A percentile compares a stretch with the other conserved stretches of the same genome.
phyloP scores from a whole-genome alignment of 306 rosid species.

The Cicer bijugum region DNA sequence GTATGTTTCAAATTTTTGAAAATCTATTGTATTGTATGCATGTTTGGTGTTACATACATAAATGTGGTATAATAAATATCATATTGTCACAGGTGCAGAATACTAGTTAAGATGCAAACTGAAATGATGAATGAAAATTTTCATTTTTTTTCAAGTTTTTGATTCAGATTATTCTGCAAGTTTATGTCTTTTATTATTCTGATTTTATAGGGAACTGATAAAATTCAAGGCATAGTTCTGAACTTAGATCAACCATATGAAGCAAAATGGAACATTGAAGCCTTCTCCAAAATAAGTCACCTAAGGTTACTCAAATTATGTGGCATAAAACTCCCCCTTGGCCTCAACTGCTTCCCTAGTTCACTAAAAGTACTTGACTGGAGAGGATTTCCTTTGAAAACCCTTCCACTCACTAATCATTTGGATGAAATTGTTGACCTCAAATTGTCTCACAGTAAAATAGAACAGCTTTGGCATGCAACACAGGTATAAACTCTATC shows the following conservation, averaged over 20 bases:
- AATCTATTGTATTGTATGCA: not conserved
- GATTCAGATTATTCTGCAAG: constrained; percentile 16
- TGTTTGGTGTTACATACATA: not conserved
- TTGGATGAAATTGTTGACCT: constrained; percentile 47
- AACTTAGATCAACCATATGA: constrained; percentile 33
- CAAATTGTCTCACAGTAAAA: constrained; percentile 40
- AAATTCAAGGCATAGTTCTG: constrained; percentile 46
- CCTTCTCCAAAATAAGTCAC: constrained; percentile 44
- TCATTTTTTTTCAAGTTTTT: not conserved
- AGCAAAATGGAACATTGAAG: constrained; percentile 38
- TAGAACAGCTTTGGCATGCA: constrained; percentile 49
- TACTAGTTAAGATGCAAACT: not conserved
- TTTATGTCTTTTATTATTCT: not conserved
- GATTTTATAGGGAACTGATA: constrained; percentile 46
- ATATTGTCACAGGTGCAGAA: too few species aligned
- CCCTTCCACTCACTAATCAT: constrained; percentile 32
- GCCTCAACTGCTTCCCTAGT: constrained; percentile 42
- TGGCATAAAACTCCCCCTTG: constrained; percentile 34
- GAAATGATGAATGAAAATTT: not conserved
- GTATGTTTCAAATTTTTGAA: constrained; percentile 26
- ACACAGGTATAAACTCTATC: constrained; percentile 34
- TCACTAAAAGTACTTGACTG: constrained; percentile 43
- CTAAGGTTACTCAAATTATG: constrained; percentile 43
- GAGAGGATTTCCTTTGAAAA: constrained; percentile 47
- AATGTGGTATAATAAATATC: not conserved